Percentiles rank a stretch among this genome's conserved stretches.
phyloP scores from a whole-genome alignment of 805 yeast genomes.

The Lipomyces chichibuensis region DNA sequence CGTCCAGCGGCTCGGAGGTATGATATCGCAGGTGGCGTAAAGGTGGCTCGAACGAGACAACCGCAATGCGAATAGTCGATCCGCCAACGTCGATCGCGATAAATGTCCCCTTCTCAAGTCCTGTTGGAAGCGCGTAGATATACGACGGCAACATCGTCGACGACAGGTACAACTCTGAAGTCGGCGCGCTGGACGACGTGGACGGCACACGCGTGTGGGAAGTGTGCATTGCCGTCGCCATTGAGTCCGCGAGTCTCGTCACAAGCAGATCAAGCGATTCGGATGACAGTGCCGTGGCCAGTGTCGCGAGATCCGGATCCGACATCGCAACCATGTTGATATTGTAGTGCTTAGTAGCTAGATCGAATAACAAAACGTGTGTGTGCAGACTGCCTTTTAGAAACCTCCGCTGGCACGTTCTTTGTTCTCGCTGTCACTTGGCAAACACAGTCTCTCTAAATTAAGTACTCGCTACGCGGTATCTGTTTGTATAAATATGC shows the following conservation, averaged over 20 bases:
- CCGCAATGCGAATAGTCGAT: constrained; percentile 87
- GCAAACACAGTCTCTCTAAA: no score
- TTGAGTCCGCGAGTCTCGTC: constrained; percentile 20
- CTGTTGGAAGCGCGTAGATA: constrained; percentile 75
- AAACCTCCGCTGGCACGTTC: no score
- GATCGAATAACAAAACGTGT: no score
- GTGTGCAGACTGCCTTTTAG: no score
- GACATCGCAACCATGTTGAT: constrained; percentile 5
- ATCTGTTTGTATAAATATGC: no score
- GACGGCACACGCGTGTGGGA: constrained; percentile 6
- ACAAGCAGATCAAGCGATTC: constrained; percentile 24
- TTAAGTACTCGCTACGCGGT: no score
- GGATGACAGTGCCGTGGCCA: constrained; percentile 21
- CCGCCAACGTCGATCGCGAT: constrained; percentile 92
- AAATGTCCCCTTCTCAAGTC: constrained; percentile 72
- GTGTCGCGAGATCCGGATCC: constrained; percentile 26
- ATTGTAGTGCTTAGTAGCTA: background rate
- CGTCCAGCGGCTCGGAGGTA: constrained; percentile 34
- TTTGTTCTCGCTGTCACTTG: no score
- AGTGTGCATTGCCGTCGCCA: constrained; percentile 22
- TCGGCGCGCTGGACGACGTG: background rate
- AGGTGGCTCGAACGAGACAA: constrained; percentile 68
- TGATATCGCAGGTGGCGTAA: constrained; percentile 31
- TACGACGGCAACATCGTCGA: constrained; percentile 75
- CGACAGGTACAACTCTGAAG: constrained; percentile 1